Percentiles rank a stretch among this genome's conserved stretches.
phyloP scores from a whole-genome alignment of 2,329 filamentous ascomycete genomes.

The Apiospora kogelbergensis region DNA sequence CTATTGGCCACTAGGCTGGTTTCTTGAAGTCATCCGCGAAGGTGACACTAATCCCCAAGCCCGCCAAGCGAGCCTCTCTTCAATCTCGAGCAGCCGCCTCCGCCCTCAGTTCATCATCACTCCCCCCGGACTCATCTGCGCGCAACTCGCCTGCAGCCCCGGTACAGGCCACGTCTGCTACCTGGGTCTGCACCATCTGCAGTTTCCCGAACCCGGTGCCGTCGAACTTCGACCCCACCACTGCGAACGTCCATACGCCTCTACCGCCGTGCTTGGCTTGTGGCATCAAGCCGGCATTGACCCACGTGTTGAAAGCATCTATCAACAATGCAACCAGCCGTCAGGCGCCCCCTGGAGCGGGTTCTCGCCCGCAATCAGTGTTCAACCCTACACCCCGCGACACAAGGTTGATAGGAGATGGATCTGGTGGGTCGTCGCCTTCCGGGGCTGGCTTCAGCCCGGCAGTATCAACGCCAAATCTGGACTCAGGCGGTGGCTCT shows the following conservation, averaged over 20 bases:
- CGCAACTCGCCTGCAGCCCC: constrained; percentile 45
- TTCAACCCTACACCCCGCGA: constrained; percentile 12
- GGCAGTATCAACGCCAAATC: not conserved
- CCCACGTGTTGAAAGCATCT: constrained; percentile 81
- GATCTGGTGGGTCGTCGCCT: not conserved
- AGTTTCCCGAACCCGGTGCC: constrained; percentile 92
- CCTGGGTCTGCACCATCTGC: constrained; percentile 96
- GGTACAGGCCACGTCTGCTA: constrained; percentile 60
- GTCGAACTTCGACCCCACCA: constrained; percentile 86
- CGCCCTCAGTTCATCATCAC: constrained; percentile 46
- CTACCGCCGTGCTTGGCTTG: constrained; percentile 88
- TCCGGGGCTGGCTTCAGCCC: not conserved
- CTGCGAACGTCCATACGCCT: constrained; percentile 75
- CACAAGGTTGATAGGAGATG: not conserved
- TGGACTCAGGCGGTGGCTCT: not conserved
- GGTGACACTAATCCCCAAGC: constrained; percentile 84
- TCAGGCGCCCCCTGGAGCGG: constrained; percentile 19
- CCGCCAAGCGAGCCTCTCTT: constrained; percentile 64
- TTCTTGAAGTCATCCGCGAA: constrained; percentile 96
- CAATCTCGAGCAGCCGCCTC: constrained; percentile 52
- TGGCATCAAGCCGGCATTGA: constrained; percentile 85
- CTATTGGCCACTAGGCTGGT: constrained; percentile 59
- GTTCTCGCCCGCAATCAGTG: constrained; percentile 12
- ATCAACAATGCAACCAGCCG: constrained; percentile 70
- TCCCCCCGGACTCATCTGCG: constrained; percentile 38